Conservation (phyloP, 106 monocot species). For the Dioscorea alata region DNA sequence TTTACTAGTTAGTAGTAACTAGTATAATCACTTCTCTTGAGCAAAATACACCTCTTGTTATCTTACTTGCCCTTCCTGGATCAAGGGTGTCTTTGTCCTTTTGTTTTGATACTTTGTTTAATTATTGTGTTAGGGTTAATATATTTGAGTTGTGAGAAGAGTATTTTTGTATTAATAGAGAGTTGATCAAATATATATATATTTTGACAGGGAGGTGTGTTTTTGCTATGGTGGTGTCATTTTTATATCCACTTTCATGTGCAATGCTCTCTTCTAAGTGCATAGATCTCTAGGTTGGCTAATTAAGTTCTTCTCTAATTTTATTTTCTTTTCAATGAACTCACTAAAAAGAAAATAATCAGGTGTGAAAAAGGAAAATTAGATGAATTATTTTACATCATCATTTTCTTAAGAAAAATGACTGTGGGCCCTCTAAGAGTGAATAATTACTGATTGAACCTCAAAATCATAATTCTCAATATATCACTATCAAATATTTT, state of each 20-base stretch:
- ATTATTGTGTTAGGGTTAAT: background rate
- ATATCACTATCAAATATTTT: too few species aligned
- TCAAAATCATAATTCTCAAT: too few species aligned
- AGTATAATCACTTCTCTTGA: background rate
- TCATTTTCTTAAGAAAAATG: too few species aligned
- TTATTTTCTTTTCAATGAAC: background rate
- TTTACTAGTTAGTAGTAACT: constrained; percentile 1
- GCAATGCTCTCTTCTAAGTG: background rate
- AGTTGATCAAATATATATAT: background rate
- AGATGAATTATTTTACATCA: too few species aligned
- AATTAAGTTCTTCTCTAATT: background rate
- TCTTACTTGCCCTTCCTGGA: background rate
- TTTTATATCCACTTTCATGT: background rate
- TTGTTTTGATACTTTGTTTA: background rate
- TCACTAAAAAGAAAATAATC: background rate
- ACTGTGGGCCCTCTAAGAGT: too few species aligned
- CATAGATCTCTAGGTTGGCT: background rate
- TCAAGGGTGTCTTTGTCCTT: background rate
- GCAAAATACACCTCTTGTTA: background rate
- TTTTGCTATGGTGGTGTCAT: too few species aligned
- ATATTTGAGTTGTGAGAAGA: background rate
- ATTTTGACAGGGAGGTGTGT: background rate
- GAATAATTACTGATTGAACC: too few species aligned
- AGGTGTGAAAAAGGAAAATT: too few species aligned
- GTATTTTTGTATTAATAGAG: background rate